A percentile compares a stretch with the other conserved stretches of the same genome.
phyloP scores from a whole-genome alignment of 768 basidiomycete species.

The Galerina sulciceps region DNA sequence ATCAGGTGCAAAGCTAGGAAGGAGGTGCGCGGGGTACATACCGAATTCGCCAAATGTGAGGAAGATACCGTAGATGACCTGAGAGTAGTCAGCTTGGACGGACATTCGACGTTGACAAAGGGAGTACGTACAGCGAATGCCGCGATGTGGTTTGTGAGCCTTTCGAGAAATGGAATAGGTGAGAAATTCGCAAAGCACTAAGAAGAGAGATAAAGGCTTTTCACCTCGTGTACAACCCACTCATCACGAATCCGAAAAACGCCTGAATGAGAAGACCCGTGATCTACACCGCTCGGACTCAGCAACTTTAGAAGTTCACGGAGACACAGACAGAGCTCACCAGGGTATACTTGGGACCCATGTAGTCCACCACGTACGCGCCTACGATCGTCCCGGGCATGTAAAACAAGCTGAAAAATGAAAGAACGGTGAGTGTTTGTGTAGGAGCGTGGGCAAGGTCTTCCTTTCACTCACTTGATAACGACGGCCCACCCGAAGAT shows the following conservation, averaged over 20 bases:
- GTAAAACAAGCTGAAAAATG: slow-evolving; percentile 36
- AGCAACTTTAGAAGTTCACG: no score
- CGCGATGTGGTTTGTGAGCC: slow-evolving; percentile 65
- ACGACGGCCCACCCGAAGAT: slow-evolving; percentile 87
- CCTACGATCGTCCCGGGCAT: slow-evolving; percentile 64
- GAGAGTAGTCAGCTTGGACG: not conserved
- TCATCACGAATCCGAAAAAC: slow-evolving; percentile 87
- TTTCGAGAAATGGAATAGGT: slow-evolving; percentile 17
- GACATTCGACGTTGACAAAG: not conserved
- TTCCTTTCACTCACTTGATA: slow-evolving; percentile 61
- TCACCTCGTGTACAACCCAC: slow-evolving; percentile 71
- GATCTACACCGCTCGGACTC: no score
- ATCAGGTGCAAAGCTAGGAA: slow-evolving; percentile 1
- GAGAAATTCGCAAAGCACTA: not conserved
- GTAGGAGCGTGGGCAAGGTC: no score
- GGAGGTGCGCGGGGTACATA: slow-evolving; percentile 21
- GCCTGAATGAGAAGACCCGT: slow-evolving; percentile 69
- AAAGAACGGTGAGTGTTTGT: not conserved
- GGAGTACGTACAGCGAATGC: slow-evolving; percentile 67
- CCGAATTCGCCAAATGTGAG: slow-evolving; percentile 87
- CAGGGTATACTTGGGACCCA: slow-evolving; percentile 81
- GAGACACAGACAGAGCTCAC: slow-evolving; percentile 32
- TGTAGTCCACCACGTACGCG: slow-evolving; percentile 74
- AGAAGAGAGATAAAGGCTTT: slow-evolving; percentile 7
- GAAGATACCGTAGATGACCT: slow-evolving; percentile 92